These are phyloP conservation scores for Leptographium galeiforme DNA, from an alignment of 2,329 filamentous ascomycete species.

Conservation along the genomic window DNA sequence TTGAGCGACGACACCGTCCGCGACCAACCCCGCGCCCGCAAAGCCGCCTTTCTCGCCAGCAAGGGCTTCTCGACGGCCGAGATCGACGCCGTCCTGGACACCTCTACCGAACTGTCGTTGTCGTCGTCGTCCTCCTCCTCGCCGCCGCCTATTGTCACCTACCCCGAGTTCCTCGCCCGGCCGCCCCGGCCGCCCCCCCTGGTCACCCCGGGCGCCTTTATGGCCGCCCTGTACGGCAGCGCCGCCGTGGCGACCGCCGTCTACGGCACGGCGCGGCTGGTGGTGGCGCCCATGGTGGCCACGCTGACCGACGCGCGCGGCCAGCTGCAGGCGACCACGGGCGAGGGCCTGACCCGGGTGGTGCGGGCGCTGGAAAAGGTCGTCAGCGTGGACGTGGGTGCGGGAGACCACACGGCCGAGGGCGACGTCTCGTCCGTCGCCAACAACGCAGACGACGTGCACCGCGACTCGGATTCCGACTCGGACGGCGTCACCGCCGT, in stretches of 20 bases:
- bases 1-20: slow-evolving; percentile 62
- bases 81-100: slow-evolving; percentile 50
- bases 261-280: slow-evolving; percentile 58
- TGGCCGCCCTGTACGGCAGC: slow-evolving; percentile 46
- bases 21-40: slow-evolving; percentile 55
- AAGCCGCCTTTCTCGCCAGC: slow-evolving; percentile 59
- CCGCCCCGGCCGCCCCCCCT: slow-evolving; percentile 43
- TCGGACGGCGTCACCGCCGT: slow-evolving; percentile 42
- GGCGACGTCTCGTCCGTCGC: slow-evolving; percentile 3
- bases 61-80: slow-evolving; percentile 60
- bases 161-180: slow-evolving; percentile 54
- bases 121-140: neutral
- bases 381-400: slow-evolving; percentile 42
- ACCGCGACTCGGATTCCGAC: slow-evolving; percentile 7
- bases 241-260: slow-evolving; percentile 46
- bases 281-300: slow-evolving; percentile 50
- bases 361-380: slow-evolving; percentile 37
- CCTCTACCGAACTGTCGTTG: slow-evolving; percentile 10
- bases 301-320: slow-evolving; percentile 35
- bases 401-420: neutral
- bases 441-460: slow-evolving; percentile 8
- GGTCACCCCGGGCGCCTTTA: slow-evolving; percentile 45
- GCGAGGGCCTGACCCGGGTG: slow-evolving; percentile 29
- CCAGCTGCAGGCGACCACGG: slow-evolving; percentile 37
- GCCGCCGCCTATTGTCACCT: slow-evolving; percentile 50